Evolutionary conservation across 225 moss, liverwort and hornwort genomes (phyloP).

Genomic region (Lunularia cruciata): DNA sequence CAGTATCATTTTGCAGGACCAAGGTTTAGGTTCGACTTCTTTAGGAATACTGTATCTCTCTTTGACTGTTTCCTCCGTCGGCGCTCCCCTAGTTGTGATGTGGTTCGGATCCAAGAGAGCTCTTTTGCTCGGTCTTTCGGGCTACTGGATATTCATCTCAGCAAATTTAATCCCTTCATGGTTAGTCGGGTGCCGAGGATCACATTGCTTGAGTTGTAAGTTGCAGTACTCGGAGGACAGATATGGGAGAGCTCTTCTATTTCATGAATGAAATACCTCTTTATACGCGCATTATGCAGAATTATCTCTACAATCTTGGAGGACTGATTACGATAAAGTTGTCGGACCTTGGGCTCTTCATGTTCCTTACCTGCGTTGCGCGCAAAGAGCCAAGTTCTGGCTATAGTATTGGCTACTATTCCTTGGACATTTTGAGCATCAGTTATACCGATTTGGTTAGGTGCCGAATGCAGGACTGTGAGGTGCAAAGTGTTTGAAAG

Average conservation of each 20-base stretch:
- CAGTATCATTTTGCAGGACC: slow-evolving; percentile 61
- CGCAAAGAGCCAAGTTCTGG: too few species aligned
- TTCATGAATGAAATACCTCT: slow-evolving; percentile 1
- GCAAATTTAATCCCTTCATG: slow-evolving; percentile 87
- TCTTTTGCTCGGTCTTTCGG: slow-evolving; percentile 72
- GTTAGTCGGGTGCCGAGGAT: slow-evolving; percentile 43
- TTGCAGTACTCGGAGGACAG: slow-evolving; percentile 17
- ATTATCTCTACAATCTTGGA: too few species aligned
- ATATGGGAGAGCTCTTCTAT: background rate
- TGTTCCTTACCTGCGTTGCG: too few species aligned
- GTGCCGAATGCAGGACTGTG: too few species aligned
- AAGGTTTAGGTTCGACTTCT: slow-evolving; percentile 79
- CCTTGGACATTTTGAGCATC: too few species aligned
- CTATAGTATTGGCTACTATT: too few species aligned
- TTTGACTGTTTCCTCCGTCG: slow-evolving; percentile 71
- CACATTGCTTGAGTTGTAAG: slow-evolving; percentile 22
- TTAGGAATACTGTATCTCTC: slow-evolving; percentile 85
- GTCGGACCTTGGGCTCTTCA: too few species aligned
- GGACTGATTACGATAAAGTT: too few species aligned
- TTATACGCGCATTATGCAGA: background rate
- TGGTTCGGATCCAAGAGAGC: slow-evolving; percentile 77
- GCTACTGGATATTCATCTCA: slow-evolving; percentile 80
- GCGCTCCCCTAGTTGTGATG: slow-evolving; percentile 73
- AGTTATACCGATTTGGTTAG: too few species aligned
- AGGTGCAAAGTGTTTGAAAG: too few species aligned